Evolutionary conservation across 1,284 basidiomycete genomes (phyloP).

Genomic region (Paramarasmius palmivorus): DNA sequence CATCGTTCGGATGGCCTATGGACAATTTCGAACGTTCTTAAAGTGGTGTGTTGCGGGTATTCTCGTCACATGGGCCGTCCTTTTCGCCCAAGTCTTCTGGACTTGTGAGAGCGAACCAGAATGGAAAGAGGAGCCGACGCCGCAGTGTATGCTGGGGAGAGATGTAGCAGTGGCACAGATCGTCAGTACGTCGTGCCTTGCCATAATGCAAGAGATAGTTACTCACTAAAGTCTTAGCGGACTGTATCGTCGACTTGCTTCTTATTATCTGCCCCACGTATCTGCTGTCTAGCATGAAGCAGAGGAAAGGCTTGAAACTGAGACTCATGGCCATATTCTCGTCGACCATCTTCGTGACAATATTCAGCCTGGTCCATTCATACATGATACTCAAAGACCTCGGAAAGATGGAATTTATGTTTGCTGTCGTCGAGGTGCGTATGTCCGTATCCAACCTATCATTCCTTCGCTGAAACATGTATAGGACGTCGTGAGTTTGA

Average conservation of each 20-base stretch:
- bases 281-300: background rate
- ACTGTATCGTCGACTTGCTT: background rate
- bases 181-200: background rate
- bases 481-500: constrained; percentile 3
- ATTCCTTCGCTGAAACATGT: background rate
- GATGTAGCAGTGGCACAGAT: constrained; percentile 6
- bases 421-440: constrained; percentile 1
- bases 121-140: background rate
- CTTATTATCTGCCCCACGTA: background rate
- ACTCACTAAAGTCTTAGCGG: background rate
- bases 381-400: background rate
- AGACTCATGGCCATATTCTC: constrained; percentile 1
- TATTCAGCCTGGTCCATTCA: constrained; percentile 2
- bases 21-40: background rate
- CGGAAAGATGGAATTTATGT: constrained; percentile 2
- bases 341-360: background rate
- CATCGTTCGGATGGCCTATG: background rate
- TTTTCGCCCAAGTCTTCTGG: constrained; percentile 2
- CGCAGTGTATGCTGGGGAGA: constrained; percentile 2
- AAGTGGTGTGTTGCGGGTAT: background rate
- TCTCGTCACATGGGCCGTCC: background rate
- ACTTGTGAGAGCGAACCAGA: background rate
- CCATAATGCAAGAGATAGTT: background rate
- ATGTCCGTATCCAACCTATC: background rate
- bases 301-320: background rate